Evolutionary conservation across 2,329 filamentous ascomycete species (phyloP).

Genomic region (Cladosporium halotolerans): DNA sequence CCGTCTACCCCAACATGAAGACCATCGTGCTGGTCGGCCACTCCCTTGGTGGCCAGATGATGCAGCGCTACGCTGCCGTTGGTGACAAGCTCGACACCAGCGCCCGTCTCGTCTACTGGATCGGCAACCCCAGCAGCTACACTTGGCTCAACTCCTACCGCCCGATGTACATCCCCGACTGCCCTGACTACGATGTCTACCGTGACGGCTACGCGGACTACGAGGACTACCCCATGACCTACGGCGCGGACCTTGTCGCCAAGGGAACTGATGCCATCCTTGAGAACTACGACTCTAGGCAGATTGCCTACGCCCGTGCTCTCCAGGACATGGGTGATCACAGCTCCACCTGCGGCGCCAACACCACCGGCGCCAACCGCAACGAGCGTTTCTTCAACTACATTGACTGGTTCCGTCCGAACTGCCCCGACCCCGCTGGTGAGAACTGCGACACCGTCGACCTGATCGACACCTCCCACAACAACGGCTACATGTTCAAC

Average conservation of each 20-base stretch:
- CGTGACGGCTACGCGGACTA: constrained; percentile 28
- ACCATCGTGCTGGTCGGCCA: constrained; percentile 33
- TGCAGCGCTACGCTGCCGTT: constrained; percentile 30
- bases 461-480: constrained; percentile 26
- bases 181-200: constrained; percentile 29
- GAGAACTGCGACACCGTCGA: constrained; percentile 29
- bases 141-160: constrained; percentile 27
- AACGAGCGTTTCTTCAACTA: constrained; percentile 34
- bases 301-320: constrained; percentile 31
- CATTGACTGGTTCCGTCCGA: constrained; percentile 28
- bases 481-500: constrained; percentile 29
- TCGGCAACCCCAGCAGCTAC: constrained; percentile 31
- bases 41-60: constrained; percentile 30
- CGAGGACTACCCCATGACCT: constrained; percentile 22
- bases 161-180: constrained; percentile 25
- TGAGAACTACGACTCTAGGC: constrained; percentile 26
- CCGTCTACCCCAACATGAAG: constrained; percentile 30
- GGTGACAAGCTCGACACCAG: constrained; percentile 19
- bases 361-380: constrained; percentile 28
- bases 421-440: constrained; percentile 19
- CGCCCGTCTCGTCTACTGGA: constrained; percentile 28
- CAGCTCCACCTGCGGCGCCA: constrained; percentile 26
- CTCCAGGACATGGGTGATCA: constrained; percentile 29
- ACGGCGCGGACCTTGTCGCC: constrained; percentile 21
- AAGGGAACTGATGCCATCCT: constrained; percentile 24